Percentiles rank a stretch among this genome's conserved stretches.
These are phyloP conservation scores for Straminergon stramineum DNA, from an alignment of 225 moss, liverwort and hornwort genomes.

Conservation along the genomic window DNA sequence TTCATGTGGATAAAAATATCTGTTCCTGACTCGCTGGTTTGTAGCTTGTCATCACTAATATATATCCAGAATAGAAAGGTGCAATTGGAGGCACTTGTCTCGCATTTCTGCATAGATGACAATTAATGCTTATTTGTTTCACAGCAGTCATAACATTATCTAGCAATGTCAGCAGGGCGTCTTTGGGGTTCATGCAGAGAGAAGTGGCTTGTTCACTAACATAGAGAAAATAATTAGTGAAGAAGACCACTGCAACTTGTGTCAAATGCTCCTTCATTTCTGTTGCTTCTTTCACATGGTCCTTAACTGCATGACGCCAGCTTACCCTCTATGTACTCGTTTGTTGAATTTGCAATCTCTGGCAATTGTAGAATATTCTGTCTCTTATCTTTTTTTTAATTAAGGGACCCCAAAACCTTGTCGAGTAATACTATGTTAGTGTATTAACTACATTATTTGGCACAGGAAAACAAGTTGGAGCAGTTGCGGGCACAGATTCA, in stretches of 20 bases:
- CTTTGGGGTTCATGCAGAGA: not conserved
- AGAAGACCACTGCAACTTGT: not conserved
- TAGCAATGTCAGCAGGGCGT: not conserved
- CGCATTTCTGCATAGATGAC: not conserved
- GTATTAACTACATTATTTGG: not conserved
- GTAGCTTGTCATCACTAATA: not conserved
- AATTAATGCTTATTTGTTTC: not conserved
- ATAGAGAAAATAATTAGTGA: not conserved
- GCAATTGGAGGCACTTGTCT: not conserved
- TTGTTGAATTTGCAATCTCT: not conserved
- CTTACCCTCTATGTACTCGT: not conserved
- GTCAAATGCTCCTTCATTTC: not conserved
- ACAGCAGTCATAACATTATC: not conserved
- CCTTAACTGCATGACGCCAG: too few relatives aligned
- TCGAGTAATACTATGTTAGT: not conserved
- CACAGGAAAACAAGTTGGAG: constrained; percentile 83
- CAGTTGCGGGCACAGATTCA: constrained; percentile 73
- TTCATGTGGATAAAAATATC: not conserved
- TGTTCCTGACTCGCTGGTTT: not conserved
- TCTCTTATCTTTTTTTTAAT: not conserved
- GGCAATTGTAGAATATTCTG: not conserved
- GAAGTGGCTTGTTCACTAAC: not conserved
- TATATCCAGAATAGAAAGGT: not conserved
- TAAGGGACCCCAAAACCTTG: not conserved
- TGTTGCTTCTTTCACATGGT: not conserved